Percentiles rank a stretch among this genome's conserved stretches.
These are phyloP conservation scores for Andrographis paniculata DNA, from an alignment of 305 asterid species.

Conservation along the genomic window DNA sequence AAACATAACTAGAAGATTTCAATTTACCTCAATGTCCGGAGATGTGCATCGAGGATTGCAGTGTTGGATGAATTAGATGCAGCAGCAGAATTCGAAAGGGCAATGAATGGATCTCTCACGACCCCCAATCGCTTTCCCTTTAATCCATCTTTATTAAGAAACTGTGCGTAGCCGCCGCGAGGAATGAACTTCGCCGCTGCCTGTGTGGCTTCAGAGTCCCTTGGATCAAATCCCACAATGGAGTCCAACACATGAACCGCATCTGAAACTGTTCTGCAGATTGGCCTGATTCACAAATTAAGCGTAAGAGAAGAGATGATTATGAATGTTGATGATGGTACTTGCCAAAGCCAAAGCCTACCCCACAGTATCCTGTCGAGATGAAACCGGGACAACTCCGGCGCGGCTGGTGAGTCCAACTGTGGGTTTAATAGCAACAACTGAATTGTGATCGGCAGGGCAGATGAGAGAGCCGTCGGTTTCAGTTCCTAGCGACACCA, in stretches of 20 bases:
- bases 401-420: constrained; percentile 51
- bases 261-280: constrained; percentile 36
- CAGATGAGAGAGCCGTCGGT: constrained; percentile 46
- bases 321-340: too few relatives aligned
- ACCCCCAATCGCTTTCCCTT: constrained; percentile 45
- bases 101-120: constrained; percentile 50
- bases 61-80: constrained; percentile 15
- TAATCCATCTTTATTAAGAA: constrained; percentile 32
- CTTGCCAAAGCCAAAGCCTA: too few relatives aligned
- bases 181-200: constrained; percentile 33
- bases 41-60: constrained; percentile 34
- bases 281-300: constrained; percentile 38
- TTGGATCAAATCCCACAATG: constrained; percentile 32
- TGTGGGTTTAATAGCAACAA: constrained; percentile 45
- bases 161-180: constrained; percentile 34
- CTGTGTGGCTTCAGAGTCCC: constrained; percentile 29
- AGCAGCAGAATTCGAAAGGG: neutral
- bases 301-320: too few relatives aligned
- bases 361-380: constrained; percentile 48
- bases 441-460: constrained; percentile 34
- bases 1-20: neutral
- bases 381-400: constrained; percentile 45
- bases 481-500: constrained; percentile 47
- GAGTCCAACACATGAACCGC: constrained; percentile 35
- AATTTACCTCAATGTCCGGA: constrained; percentile 39